These are phyloP conservation scores for Forsythia suspensa DNA, from an alignment of 257 asterid species.

Conservation along the genomic window DNA sequence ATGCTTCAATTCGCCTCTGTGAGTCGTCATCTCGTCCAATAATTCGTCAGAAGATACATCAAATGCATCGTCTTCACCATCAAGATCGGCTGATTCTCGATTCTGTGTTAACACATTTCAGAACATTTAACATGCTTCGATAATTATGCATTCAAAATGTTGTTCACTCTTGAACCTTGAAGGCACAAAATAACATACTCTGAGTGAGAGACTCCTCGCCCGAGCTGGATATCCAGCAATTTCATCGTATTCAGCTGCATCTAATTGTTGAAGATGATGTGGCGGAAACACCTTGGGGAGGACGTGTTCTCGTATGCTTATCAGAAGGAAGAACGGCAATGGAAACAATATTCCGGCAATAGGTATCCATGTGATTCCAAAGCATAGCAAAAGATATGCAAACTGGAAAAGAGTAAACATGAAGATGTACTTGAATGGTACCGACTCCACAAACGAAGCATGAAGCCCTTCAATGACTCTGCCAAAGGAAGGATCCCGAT, in stretches of 20 bases:
- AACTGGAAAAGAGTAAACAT: constrained; percentile 68
- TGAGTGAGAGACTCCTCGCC: constrained; percentile 40
- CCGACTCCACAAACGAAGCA: constrained; percentile 80
- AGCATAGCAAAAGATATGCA: constrained; percentile 61
- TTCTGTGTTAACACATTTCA: constrained; percentile 36
- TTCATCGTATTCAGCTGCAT: constrained; percentile 88
- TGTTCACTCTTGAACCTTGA: not conserved
- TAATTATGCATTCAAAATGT: not conserved
- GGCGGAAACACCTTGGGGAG: constrained; percentile 73
- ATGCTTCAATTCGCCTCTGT: constrained; percentile 74
- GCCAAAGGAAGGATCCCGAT: constrained; percentile 22
- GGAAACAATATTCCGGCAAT: constrained; percentile 88
- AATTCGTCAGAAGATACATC: constrained; percentile 59
- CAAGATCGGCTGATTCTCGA: constrained; percentile 28
- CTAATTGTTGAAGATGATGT: constrained; percentile 61
- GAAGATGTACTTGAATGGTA: constrained; percentile 79
- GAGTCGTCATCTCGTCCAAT: constrained; percentile 80
- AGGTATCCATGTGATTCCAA: constrained; percentile 96
- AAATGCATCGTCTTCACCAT: constrained; percentile 30
- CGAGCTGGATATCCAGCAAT: constrained; percentile 49
- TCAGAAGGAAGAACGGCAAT: constrained; percentile 71
- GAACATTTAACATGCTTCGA: not conserved
- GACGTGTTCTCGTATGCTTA: constrained; percentile 65
- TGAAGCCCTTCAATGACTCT: constrained; percentile 73
- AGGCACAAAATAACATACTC: constrained; percentile 32